Evolutionary conservation across 306 rosid species (phyloP), one percentile per base, ranked within the genome.

Genomic region (Acacia acuminata): DNA sequence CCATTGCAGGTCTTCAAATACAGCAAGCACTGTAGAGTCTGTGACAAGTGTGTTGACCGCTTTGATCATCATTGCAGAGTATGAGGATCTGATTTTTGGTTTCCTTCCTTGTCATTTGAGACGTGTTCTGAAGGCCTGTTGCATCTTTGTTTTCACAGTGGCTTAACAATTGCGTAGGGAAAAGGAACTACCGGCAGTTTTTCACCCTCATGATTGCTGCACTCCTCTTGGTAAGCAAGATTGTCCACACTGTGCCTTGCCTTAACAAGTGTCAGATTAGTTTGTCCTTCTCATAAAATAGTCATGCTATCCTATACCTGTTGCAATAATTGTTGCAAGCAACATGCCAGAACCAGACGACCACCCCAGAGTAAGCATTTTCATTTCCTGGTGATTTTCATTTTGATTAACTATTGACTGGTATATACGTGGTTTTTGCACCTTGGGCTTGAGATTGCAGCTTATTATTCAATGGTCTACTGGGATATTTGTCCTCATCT

Each of bases 11-110:
- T 94, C 78, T 94, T 86, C 88, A 92, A 90, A 85, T 92, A 89
- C 85, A 94, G 98, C 85, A 94, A 94, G 85, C 98, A 94, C 86
- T 94, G 98, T 77, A 82, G 97, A 82, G 95, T 94, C 65, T 94
- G 98, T 42, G 97, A 94, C 85, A 94, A 94, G 84, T 94, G 98
- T 38, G 97, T 94, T n/a, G 90, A 94, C 78, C 84, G 83, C 68
- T 94, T 94, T 82, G 98, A 94, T 89, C 98, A 94, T 91, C 98
- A 94, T 81, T 94, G 98, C 95, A 82, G 98, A 88, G 98, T 94
- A 94, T 77, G 82, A 58, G 9, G 24, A 25, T 84, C 61, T 73
- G 75, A 24, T 38, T 82, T 77, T 50, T 76, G 44, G 51, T 32
- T 42, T 22, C 55, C 77, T 71, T 70, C 42, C 51, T 40, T 71